Conservation (phyloP, 495 filamentous ascomycete genomes). For the Lophiostoma macrostomum region DNA sequence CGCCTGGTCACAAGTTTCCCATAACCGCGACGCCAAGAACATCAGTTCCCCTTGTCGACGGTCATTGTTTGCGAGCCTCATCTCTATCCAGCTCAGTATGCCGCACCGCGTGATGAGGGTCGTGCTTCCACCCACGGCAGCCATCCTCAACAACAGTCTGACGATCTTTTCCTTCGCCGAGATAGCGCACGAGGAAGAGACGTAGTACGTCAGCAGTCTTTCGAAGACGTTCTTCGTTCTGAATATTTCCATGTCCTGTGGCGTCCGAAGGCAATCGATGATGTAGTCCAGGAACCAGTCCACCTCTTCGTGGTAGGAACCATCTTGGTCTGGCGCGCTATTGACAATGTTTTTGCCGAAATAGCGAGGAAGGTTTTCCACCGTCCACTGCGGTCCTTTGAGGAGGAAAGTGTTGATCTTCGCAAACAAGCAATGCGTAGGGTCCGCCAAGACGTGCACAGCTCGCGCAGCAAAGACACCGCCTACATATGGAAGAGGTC, state of each 20-base stretch:
- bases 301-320: slow-evolving; percentile 70
- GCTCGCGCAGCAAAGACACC: slow-evolving; percentile 70
- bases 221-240: slow-evolving; percentile 77
- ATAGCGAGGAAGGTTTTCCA: slow-evolving; percentile 68
- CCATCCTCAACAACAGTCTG: slow-evolving; percentile 66
- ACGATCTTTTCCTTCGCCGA: slow-evolving; percentile 65
- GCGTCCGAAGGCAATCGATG: slow-evolving; percentile 62
- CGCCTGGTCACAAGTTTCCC: slow-evolving; percentile 65
- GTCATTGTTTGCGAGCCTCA: slow-evolving; percentile 44
- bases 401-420: slow-evolving; percentile 85
- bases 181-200: slow-evolving; percentile 59
- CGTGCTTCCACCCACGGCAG: slow-evolving; percentile 74
- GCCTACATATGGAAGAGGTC: slow-evolving; percentile 67
- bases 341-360: slow-evolving; percentile 71
- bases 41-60: slow-evolving; percentile 54
- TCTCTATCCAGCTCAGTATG: slow-evolving; percentile 74
- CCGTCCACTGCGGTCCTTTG: slow-evolving; percentile 67
- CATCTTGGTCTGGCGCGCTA: slow-evolving; percentile 66
- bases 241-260: slow-evolving; percentile 76
- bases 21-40: slow-evolving; percentile 59
- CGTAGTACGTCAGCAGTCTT: slow-evolving; percentile 67
- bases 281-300: slow-evolving; percentile 80
- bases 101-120: slow-evolving; percentile 83
- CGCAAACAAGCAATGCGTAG: slow-evolving; percentile 77
- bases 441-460: slow-evolving; percentile 66